These are phyloP conservation scores for Calonectria honghensis DNA, from an alignment of 2,329 filamentous ascomycete species.

Conservation along the genomic window DNA sequence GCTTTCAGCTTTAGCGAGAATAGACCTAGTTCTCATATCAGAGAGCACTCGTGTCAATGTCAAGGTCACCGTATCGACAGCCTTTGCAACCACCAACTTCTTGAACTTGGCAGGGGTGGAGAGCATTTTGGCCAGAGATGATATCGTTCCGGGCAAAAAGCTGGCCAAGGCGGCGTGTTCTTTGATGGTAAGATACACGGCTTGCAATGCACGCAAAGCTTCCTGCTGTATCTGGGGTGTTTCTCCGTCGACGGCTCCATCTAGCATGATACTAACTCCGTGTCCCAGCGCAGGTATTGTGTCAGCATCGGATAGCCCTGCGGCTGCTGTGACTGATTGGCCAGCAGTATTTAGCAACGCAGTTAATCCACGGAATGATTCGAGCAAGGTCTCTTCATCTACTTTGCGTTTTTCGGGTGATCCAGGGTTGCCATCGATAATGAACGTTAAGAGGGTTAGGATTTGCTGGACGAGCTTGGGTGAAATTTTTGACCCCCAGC, in stretches of 20 bases:
- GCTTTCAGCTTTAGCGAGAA: constrained; percentile 62
- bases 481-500: constrained; percentile 85
- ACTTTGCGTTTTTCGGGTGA: constrained; percentile 65
- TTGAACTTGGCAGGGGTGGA: constrained; percentile 78
- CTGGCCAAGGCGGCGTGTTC: constrained; percentile 86
- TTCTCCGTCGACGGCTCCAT: constrained; percentile 79
- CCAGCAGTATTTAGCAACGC: constrained; percentile 78
- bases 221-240: constrained; percentile 82
- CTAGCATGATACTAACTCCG: constrained; percentile 85
- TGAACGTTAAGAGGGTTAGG: constrained; percentile 87
- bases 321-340: constrained; percentile 68
- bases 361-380: constrained; percentile 81
- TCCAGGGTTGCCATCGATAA: constrained; percentile 83
- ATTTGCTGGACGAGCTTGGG: constrained; percentile 87
- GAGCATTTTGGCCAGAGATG: constrained; percentile 84
- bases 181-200: constrained; percentile 78
- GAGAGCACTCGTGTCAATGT: constrained; percentile 74
- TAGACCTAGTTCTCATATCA: constrained; percentile 72
- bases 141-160: constrained; percentile 92
- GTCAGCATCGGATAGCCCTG: constrained; percentile 71
- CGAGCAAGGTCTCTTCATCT: constrained; percentile 84
- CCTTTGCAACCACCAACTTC: constrained; percentile 76
- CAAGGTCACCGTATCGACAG: constrained; percentile 74
- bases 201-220: constrained; percentile 78
- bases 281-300: constrained; percentile 88